Evolutionary conservation across 257 asterid genomes (phyloP).

Genomic region (Dorcoceras hygrometricum): DNA sequence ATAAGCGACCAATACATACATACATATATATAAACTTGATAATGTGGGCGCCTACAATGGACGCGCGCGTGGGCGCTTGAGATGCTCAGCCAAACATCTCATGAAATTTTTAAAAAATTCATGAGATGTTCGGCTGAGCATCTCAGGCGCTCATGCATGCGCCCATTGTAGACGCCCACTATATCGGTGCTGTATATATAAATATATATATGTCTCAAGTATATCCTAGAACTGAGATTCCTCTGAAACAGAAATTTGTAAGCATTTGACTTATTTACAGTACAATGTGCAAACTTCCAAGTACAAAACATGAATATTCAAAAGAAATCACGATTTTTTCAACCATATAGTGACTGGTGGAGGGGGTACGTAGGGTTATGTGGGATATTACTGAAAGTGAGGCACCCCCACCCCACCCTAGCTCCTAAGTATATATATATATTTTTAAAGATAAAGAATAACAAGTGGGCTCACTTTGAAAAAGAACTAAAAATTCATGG

Average conservation of each 20-base stretch:
- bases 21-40: too few relatives aligned
- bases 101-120: too few relatives aligned
- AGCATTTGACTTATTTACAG: slow-evolving; percentile 37
- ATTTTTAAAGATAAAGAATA: slow-evolving; percentile 35
- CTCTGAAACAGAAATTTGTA: background rate
- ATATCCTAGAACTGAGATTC: background rate
- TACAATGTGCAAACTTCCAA: slow-evolving; percentile 40
- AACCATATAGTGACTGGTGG: slow-evolving; percentile 29
- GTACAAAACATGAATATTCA: slow-evolving; percentile 66
- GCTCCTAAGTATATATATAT: slow-evolving; percentile 19
- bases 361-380: slow-evolving; percentile 30
- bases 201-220: too few relatives aligned
- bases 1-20: too few relatives aligned
- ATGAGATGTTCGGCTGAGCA: too few relatives aligned
- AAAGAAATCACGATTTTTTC: slow-evolving; percentile 46
- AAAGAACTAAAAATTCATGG: slow-evolving; percentile 31
- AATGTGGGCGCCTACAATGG: too few relatives aligned
- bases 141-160: too few relatives aligned
- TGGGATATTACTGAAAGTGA: slow-evolving; percentile 33
- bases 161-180: too few relatives aligned
- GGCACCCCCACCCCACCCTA: slow-evolving; percentile 10
- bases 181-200: too few relatives aligned
- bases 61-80: too few relatives aligned
- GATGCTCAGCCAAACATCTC: too few relatives aligned
- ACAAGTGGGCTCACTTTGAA: slow-evolving; percentile 35